Evolutionary conservation across 2,329 filamentous ascomycete genomes (phyloP).

Genomic region (Alternaria ethzedia): DNA sequence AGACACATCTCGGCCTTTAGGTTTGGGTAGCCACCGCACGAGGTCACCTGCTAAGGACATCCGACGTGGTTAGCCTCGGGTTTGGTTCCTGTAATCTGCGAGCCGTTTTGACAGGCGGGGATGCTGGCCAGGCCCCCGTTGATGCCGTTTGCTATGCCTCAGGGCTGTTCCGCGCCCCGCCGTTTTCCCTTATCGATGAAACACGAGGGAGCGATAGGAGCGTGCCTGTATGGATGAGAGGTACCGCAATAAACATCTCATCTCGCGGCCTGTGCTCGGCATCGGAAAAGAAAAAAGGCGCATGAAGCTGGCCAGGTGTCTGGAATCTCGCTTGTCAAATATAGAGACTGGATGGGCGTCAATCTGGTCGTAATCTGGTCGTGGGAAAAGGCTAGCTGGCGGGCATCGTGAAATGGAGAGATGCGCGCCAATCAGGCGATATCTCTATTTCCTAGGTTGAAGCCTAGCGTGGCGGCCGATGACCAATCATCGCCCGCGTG

Average conservation of each 20-base stretch:
- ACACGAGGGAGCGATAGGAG: slow-evolving; percentile 2
- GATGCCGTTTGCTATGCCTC: slow-evolving; percentile 1
- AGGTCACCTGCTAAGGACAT: slow-evolving; percentile 3
- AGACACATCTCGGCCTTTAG: background rate
- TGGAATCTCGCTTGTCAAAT: slow-evolving; percentile 21
- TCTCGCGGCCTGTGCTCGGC: background rate
- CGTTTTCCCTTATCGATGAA: slow-evolving; percentile 9
- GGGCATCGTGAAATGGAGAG: slow-evolving; percentile 13
- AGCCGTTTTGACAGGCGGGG: slow-evolving; percentile 9
- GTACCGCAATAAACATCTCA: slow-evolving; percentile 1
- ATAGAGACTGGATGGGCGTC: slow-evolving; percentile 33
- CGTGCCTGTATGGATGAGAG: background rate
- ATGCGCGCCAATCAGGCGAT: slow-evolving; percentile 36
- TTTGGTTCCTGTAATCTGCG: slow-evolving; percentile 19
- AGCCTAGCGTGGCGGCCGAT: slow-evolving; percentile 12
- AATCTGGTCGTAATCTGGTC: slow-evolving; percentile 32
- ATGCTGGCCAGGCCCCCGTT: slow-evolving; percentile 1
- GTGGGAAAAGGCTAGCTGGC: slow-evolving; percentile 4
- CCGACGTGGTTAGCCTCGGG: slow-evolving; percentile 11
- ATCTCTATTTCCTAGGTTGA: slow-evolving; percentile 2
- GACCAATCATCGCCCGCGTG: slow-evolving; percentile 26
- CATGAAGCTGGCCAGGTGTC: slow-evolving; percentile 14
- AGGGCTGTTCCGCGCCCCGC: slow-evolving; percentile 7
- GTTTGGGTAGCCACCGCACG: slow-evolving; percentile 6
- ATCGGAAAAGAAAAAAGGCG: background rate